Evolutionary conservation across 2,329 filamentous ascomycete genomes (phyloP), one percentile per base, ranked within the genome.

Genomic region (Gnomoniopsis sp.): DNA sequence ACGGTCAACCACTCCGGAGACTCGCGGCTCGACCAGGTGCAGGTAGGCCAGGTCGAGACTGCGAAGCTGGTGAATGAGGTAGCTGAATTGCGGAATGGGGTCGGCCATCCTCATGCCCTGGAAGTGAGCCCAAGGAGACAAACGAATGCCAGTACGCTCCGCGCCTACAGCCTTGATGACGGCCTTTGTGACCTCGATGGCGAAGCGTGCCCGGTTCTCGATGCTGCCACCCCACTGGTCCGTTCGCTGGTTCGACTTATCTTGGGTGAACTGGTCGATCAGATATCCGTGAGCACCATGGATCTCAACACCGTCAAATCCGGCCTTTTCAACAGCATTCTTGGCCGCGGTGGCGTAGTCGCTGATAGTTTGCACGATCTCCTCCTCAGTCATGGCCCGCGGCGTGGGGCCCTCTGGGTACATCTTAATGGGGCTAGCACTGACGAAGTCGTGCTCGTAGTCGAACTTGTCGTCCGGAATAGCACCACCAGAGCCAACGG

Each of bases 291-390:
- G 84, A 2, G 82, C 81, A 3, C 70, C 78, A 64, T 79, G 75
- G 19, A 77, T 70, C 65, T 91, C 88, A 57, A 92, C 84, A 10
- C 85, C 86, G 67, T 93, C 89, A 47, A 88, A 87, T 0, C 90
- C 89, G 19, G 80, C 79, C 51, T 55, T 58, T 15, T 84, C 70
- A 3, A 90, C 68, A 0, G 88, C 81, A 30, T 83, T 78, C 60
- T 78, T 78, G 1, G 80, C 77, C 1, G 82, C 80, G 0, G 76
- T 77, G 1, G 79, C 81, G 69, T 81, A 91, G 0, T 85, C 84
- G 0, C 68, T 70, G 71, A 91, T 88, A 62, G 86, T 78, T 3
- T 79, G 69, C 64, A 82, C 75, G 57, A 93, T 93, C 19, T 91
- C 88, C 1, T 81, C 74, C 53, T 83, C 77, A 0, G 81, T 88